Evolutionary conservation across 148 eudicot genomes (phyloP).

Genomic region (Camellia sinensis): DNA sequence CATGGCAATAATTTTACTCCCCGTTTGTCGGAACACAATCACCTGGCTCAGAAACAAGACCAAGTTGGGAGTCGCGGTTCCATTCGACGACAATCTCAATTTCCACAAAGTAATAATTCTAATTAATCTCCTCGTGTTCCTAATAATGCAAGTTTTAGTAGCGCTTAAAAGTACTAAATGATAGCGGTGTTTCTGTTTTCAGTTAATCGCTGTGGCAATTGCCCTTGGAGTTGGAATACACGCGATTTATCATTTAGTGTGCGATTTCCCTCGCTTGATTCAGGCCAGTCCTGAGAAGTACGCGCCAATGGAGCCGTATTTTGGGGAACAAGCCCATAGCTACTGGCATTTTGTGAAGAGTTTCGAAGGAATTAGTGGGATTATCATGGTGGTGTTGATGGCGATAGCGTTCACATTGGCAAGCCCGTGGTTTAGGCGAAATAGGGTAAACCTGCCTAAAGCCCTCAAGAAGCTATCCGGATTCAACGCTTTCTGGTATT

Average conservation of each 20-base stretch:
- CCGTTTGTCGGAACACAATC: constrained; percentile 53
- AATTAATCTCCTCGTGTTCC: too few species aligned
- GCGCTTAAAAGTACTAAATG: too few species aligned
- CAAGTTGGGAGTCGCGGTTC: constrained; percentile 43
- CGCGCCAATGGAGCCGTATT: constrained; percentile 30
- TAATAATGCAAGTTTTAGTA: too few species aligned
- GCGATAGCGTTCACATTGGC: constrained; percentile 57
- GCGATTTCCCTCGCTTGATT: constrained; percentile 51
- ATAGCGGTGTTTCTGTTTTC: neutral
- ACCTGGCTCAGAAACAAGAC: constrained; percentile 64
- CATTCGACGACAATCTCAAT: constrained; percentile 59
- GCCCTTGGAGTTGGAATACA: constrained; percentile 50
- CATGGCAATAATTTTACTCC: constrained; percentile 53
- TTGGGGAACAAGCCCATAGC: constrained; percentile 35
- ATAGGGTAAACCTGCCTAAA: constrained; percentile 36
- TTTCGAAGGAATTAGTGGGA: constrained; percentile 49
- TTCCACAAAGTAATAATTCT: constrained; percentile 42
- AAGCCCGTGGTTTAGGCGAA: constrained; percentile 46
- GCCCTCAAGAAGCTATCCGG: constrained; percentile 49
- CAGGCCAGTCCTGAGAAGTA: constrained; percentile 28
- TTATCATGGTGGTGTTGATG: constrained; percentile 52
- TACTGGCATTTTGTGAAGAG: constrained; percentile 52
- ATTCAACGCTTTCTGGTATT: constrained; percentile 64
- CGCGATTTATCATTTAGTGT: constrained; percentile 33
- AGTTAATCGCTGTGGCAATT: constrained; percentile 50